phyloP scores from a whole-genome alignment of 2,329 filamentous ascomycete genomes.

The Fusarium brachygibbosum region DNA sequence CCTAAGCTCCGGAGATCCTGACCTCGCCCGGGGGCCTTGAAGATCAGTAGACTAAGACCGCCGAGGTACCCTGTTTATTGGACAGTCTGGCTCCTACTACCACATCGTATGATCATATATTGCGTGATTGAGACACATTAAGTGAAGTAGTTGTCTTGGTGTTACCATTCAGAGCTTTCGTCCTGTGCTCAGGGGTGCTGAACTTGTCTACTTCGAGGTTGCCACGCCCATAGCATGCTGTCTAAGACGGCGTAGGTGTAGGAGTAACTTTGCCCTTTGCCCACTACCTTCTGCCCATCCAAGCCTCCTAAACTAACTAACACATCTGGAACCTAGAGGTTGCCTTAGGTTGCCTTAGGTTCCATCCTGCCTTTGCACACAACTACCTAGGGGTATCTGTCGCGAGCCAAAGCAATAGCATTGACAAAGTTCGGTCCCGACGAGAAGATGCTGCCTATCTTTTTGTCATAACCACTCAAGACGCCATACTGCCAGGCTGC shows the following conservation, averaged over 20 bases:
- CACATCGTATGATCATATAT: not conserved
- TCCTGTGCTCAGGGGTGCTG: not conserved
- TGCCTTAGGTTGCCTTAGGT: no score
- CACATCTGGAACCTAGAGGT: no score
- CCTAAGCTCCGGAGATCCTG: not conserved
- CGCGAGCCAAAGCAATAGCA: not conserved
- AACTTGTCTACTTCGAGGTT: not conserved
- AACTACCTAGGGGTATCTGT: not conserved
- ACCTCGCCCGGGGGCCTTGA: fast-evolving
- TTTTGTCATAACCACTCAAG: not conserved
- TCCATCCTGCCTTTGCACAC: no score
- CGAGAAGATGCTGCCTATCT: not conserved
- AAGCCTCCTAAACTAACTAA: not conserved
- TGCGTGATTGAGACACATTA: fast-evolving
- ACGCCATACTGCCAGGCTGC: slow-evolving; percentile 11
- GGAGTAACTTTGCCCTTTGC: not conserved
- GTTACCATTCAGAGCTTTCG: no score
- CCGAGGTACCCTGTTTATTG: not conserved
- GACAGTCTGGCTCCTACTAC: not conserved
- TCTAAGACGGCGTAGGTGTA: not conserved
- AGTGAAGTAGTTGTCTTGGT: no score
- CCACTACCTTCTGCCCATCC: not conserved
- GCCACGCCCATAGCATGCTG: not conserved
- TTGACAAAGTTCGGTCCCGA: not conserved
- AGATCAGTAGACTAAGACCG: no score